Percentiles rank a stretch among this genome's conserved stretches.
Evolutionary conservation across 2,329 filamentous ascomycete species (phyloP).

Genomic region (Clarireedia hainanense): DNA sequence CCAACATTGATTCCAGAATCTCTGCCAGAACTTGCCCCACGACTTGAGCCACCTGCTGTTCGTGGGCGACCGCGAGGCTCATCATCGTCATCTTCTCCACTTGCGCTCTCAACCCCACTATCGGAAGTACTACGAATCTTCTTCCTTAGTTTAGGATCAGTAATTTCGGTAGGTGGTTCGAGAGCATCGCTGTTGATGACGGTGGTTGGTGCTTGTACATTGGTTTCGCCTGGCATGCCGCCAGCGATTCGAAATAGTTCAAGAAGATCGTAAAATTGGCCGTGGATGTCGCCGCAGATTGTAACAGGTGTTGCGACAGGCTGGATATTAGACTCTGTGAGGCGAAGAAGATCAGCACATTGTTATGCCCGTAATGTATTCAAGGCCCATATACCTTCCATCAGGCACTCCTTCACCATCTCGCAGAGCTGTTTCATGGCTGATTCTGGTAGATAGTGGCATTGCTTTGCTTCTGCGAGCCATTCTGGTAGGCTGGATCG

Average conservation of each 20-base stretch:
- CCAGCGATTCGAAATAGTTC: conserved; percentile 95
- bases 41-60: conserved; percentile 34
- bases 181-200: conserved; percentile 87
- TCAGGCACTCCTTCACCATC: conserved; percentile 96
- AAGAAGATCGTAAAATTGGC: conserved; percentile 95
- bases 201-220: conserved; percentile 60
- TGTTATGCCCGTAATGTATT: neutral
- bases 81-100: conserved; percentile 43
- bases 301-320: conserved; percentile 96
- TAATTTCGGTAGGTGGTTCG: conserved; percentile 84
- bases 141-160: conserved; percentile 76
- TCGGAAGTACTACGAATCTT: conserved; percentile 63
- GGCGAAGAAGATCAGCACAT: conserved; percentile 15
- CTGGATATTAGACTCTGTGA: conserved; percentile 93
- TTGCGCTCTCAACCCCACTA: conserved; percentile 38
- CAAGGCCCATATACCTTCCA: conserved; percentile 68
- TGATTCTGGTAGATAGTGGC: conserved; percentile 89
- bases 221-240: conserved; percentile 84
- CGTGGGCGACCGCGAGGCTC: conserved; percentile 39
- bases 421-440: conserved; percentile 99
- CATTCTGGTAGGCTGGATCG: conserved; percentile 90
- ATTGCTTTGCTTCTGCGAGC: conserved; percentile 93
- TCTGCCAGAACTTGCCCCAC: conserved; percentile 33
- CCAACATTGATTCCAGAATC: conserved; percentile 32
- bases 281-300: conserved; percentile 96